Percentiles rank a stretch among this genome's conserved stretches.
These are phyloP conservation scores for Blastobotrys muscicola DNA, from an alignment of 805 yeast genomes.

Conservation along the genomic window DNA sequence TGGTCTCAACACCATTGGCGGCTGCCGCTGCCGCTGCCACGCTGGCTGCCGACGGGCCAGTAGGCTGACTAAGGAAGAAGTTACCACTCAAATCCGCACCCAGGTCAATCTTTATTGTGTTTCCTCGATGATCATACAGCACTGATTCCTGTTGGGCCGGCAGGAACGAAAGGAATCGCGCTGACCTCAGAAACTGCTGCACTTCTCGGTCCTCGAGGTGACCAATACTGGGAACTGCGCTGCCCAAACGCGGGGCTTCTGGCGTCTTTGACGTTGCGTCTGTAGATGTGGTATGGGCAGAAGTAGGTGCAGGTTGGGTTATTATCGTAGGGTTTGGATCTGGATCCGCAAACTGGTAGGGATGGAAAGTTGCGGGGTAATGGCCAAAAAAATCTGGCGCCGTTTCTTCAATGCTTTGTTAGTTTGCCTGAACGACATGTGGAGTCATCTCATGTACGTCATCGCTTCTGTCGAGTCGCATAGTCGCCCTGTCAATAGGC, in stretches of 20 bases:
- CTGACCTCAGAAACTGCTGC: constrained; percentile 7
- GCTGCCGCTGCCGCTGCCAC: background rate
- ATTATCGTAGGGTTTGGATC: background rate
- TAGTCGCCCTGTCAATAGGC: no score
- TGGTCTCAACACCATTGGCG: background rate
- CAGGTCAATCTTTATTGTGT: constrained; percentile 12
- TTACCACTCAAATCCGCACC: constrained; percentile 14
- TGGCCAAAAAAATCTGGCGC: no score
- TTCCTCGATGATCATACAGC: constrained; percentile 16
- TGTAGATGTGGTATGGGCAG: background rate
- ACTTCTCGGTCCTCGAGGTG: constrained; percentile 5
- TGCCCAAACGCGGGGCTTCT: background rate
- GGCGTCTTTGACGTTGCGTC: background rate
- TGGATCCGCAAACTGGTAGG: no score
- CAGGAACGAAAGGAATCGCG: constrained; percentile 11
- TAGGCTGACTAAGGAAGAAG: constrained; percentile 17
- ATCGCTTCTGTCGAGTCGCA: no score
- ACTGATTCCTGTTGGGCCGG: constrained; percentile 15
- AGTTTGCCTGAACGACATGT: no score
- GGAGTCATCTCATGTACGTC: no score
- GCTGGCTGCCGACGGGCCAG: constrained; percentile 1
- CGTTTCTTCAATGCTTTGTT: no score
- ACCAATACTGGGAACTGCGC: constrained; percentile 1
- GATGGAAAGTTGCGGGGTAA: no score
- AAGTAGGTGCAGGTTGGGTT: background rate